Percentiles rank a stretch among this genome's conserved stretches.
These are phyloP conservation scores for Diospyros lotus DNA, from an alignment of 148 eudicot genomes.

Conservation along the genomic window DNA sequence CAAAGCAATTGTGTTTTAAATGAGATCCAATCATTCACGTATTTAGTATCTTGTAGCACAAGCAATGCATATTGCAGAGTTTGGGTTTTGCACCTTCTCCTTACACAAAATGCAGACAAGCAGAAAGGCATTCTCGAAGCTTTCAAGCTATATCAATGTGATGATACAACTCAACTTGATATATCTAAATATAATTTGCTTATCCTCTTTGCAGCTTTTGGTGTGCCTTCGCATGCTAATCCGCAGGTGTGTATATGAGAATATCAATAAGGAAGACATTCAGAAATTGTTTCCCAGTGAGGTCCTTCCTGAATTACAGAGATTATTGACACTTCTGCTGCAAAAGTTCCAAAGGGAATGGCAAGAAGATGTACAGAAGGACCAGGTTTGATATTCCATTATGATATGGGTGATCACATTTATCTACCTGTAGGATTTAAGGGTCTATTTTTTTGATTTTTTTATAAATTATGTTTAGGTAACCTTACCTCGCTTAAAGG, in stretches of 20 bases:
- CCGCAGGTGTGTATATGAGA: constrained; percentile 40
- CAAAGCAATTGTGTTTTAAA: neutral
- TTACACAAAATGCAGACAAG: neutral
- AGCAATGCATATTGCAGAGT: neutral
- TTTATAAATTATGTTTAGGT: constrained; percentile 16
- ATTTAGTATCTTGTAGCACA: neutral
- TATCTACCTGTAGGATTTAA: neutral
- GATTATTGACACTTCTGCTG: constrained; percentile 43
- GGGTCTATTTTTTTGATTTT: neutral
- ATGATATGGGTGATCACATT: neutral
- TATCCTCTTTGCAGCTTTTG: constrained; percentile 33
- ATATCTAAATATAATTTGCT: neutral
- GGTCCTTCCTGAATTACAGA: constrained; percentile 43
- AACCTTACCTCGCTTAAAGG: constrained; percentile 26
- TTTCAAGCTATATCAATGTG: neutral
- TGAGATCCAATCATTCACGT: neutral
- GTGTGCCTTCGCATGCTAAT: constrained; percentile 49
- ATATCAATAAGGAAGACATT: constrained; percentile 36
- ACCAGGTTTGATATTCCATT: constrained; percentile 25
- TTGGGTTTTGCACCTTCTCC: neutral
- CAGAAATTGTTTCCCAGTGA: constrained; percentile 46
- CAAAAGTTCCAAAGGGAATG: constrained; percentile 50
- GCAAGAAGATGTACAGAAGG: constrained; percentile 40
- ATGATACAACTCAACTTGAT: neutral
- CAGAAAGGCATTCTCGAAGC: neutral